Base-by-base conservation (phyloP, 164 flowering plant genomes). In the Annona squamosa region DNA sequence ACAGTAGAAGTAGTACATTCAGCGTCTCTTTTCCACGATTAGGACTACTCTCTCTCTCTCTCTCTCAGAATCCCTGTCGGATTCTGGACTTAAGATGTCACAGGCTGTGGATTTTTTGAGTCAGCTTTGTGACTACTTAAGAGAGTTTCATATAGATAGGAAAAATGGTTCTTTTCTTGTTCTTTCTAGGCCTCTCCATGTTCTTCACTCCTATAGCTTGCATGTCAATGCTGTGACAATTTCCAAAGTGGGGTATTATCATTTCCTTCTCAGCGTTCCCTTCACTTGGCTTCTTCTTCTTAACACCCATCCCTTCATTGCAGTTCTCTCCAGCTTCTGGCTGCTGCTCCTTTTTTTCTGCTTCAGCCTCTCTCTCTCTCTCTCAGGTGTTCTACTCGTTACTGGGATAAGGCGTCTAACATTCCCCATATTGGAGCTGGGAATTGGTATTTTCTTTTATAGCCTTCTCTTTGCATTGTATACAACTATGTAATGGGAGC, bases 41-140 rank as follows among this genome's bases (percentile, higher is more conserved):
- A 18, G 42, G 37, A 37, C 68, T 46, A 47, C 26, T 63, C 63
- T 48, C 68, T 68, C 70, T 56, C 9, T 63, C 4, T n/a, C 65
- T 19, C 48, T 0, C 18, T 4, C 37, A 13, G 46, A 5, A 12
- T 66, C 5, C 43, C 26, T 64, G 5, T 19, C 18, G 12, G 4
- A n/a, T 66, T 9, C 47, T 7, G 4, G 46, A 18, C 46, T 63
- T 3, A 3, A 46, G 45, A 16, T 56, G 16, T 66, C 76, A 73
- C 68, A 26, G 79, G 76, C 73, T 77, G 79, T 71, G 66, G 70
- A 74, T 59, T 77, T 73, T 77, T 74, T 17, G 42, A n/a, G 76
- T 52, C 76, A 73, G 61, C 76, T 52, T 76, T 0, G 75, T 75
- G 75, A 72, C 72, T 65, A 7, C 42, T 66, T 4, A 43, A 9